These are phyloP conservation scores for Lactarius hatsudake DNA, from an alignment of 768 basidiomycete species.

Conservation along the genomic window DNA sequence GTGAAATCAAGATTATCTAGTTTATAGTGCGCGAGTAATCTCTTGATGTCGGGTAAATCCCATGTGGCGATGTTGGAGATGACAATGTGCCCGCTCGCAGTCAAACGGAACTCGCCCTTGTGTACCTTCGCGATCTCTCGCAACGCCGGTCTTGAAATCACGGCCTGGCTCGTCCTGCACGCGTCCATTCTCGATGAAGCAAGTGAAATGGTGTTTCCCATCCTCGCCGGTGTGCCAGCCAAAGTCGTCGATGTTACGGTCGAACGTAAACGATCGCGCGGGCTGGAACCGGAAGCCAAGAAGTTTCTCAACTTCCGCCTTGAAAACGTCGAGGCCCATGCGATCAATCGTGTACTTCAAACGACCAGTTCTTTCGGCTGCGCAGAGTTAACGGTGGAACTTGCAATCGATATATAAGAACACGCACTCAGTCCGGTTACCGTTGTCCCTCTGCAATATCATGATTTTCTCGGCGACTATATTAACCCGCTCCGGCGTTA, in stretches of 20 bases:
- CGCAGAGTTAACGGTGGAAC: background rate
- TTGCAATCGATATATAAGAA: background rate
- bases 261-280: constrained; percentile 74
- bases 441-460: constrained; percentile 91
- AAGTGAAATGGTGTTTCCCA: constrained; percentile 86
- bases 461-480: constrained; percentile 90
- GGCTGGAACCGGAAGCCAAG: constrained; percentile 77
- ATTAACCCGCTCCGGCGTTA: constrained; percentile 80
- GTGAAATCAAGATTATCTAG: constrained; percentile 82
- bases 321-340: constrained; percentile 86
- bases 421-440: constrained; percentile 87
- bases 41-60: constrained; percentile 76
- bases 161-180: constrained; percentile 90
- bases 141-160: constrained; percentile 90
- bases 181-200: constrained; percentile 98
- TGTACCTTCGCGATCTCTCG: constrained; percentile 91
- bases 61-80: constrained; percentile 76
- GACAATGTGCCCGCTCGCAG: constrained; percentile 91
- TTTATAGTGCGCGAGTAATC: constrained; percentile 76
- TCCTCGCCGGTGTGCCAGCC: constrained; percentile 93
- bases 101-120: constrained; percentile 91
- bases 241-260: constrained; percentile 88
- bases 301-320: constrained; percentile 83
- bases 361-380: constrained; percentile 69
- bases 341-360: constrained; percentile 97